phyloP scores from a whole-genome alignment of 257 asterid species.

The Solanum sejunctum region DNA sequence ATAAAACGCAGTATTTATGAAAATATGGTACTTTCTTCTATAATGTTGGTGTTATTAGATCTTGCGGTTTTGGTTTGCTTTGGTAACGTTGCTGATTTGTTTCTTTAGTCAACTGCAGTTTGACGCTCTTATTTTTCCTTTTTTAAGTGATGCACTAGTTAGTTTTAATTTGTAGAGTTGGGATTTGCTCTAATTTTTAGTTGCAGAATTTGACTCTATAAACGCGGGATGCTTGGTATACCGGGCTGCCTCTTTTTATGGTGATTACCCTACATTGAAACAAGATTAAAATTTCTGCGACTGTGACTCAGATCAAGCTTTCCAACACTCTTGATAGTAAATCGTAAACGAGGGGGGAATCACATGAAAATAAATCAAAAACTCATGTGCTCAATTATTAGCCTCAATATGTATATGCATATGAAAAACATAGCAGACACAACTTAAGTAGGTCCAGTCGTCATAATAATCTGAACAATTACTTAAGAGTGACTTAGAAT shows the following conservation, averaged over 20 bases:
- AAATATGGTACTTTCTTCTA: too few species aligned
- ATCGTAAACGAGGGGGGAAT: background rate
- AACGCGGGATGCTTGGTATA: background rate
- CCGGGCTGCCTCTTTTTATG: background rate
- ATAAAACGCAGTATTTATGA: too few species aligned
- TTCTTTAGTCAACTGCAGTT: conserved; percentile 7
- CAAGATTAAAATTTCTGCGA: background rate
- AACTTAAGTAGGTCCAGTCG: background rate
- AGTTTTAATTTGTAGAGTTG: background rate
- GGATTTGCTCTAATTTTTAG: background rate
- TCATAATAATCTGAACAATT: background rate
- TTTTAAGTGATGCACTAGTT: background rate
- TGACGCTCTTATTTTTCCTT: background rate
- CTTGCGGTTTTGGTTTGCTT: background rate
- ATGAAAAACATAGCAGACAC: background rate
- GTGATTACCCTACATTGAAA: background rate
- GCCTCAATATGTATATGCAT: background rate
- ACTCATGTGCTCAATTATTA: background rate
- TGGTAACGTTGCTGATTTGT: conserved; percentile 9
- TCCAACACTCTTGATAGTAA: background rate
- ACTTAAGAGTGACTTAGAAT: background rate
- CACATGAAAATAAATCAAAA: background rate
- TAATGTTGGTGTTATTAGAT: background rate
- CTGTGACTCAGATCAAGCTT: background rate
- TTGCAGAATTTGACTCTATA: background rate